Percentiles rank a stretch among this genome's conserved stretches.
Evolutionary conservation across 352 stramenopile genomes (phyloP).

Genomic region (Pythium myriotylum): DNA sequence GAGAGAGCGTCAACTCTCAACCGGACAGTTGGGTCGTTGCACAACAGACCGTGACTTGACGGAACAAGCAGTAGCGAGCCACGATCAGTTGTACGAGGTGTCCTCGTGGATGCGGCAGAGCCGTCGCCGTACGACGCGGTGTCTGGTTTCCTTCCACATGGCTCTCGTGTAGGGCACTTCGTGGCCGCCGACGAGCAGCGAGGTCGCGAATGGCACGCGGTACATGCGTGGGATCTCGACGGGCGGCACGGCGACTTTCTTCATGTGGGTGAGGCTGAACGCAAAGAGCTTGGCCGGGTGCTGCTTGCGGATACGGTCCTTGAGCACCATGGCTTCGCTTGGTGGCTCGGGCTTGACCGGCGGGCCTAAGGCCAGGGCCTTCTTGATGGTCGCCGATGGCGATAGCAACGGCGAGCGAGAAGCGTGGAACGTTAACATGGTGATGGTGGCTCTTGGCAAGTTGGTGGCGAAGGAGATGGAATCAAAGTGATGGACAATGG

Average conservation of each 20-base stretch:
- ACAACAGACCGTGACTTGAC: too few relatives aligned
- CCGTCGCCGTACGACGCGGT: slow-evolving; percentile 14
- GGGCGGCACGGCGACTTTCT: slow-evolving; percentile 44
- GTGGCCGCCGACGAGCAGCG: slow-evolving; percentile 46
- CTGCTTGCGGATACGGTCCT: slow-evolving; percentile 47
- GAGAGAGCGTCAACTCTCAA: too few relatives aligned
- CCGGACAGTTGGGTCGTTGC: too few relatives aligned
- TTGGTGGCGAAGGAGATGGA: too few relatives aligned
- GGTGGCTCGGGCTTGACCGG: slow-evolving; percentile 21
- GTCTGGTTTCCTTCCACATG: slow-evolving; percentile 55
- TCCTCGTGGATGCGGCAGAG: slow-evolving; percentile 58
- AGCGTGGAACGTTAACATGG: too few relatives aligned
- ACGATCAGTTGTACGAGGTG: slow-evolving; percentile 33
- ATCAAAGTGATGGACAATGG: too few relatives aligned
- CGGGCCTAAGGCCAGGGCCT: too few relatives aligned
- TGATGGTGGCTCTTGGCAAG: too few relatives aligned
- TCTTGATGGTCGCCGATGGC: too few relatives aligned
- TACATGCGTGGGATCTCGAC: slow-evolving; percentile 51
- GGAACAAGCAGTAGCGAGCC: too few relatives aligned
- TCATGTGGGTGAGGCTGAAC: slow-evolving; percentile 60
- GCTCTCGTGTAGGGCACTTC: slow-evolving; percentile 47
- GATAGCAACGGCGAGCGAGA: too few relatives aligned
- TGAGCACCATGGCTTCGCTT: slow-evolving; percentile 46
- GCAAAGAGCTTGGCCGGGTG: slow-evolving; percentile 47
- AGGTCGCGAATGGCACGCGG: slow-evolving; percentile 35